phyloP scores from a whole-genome alignment of 176 grass and related monocot species.

The Alloteropsis semialata region DNA sequence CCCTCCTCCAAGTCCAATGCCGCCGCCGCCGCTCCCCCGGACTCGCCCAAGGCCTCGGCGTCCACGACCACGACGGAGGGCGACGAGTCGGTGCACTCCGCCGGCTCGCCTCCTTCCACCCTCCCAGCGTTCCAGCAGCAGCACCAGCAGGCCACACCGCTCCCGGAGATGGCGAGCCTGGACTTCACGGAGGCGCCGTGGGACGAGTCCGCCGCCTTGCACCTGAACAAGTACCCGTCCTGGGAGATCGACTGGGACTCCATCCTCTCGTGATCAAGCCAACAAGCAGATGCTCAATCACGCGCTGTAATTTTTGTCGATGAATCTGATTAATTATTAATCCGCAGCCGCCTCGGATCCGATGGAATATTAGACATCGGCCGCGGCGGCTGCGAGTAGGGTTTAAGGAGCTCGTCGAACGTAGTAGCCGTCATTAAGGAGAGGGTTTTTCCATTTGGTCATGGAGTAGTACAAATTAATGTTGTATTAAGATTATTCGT shows the following conservation, averaged over 20 bases:
- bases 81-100: slow-evolving; percentile 54
- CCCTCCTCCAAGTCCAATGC: neutral
- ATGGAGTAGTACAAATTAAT: neutral
- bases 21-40: neutral
- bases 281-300: slow-evolving; percentile 17
- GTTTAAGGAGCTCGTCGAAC: slow-evolving; percentile 45
- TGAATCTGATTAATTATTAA: neutral
- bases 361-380: slow-evolving; percentile 98
- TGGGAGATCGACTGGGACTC: slow-evolving; percentile 99
- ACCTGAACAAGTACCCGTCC: slow-evolving; percentile 63
- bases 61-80: slow-evolving; percentile 54
- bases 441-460: slow-evolving; percentile 34
- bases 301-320: slow-evolving; percentile 33
- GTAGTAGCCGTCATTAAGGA: slow-evolving; percentile 18
- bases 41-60: slow-evolving; percentile 51
- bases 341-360: slow-evolving; percentile 1
- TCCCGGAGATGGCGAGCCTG: slow-evolving; percentile 70
- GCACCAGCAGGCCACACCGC: slow-evolving; percentile 9
- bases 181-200: slow-evolving; percentile 94
- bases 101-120: slow-evolving; percentile 9
- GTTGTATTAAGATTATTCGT: slow-evolving; percentile 11
- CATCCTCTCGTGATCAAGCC: slow-evolving; percentile 61
- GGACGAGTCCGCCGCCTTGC: slow-evolving; percentile 78
- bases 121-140: neutral
- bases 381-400: slow-evolving; percentile 43